phyloP scores from a whole-genome alignment of 2,329 filamentous ascomycete genomes.

The Botrytis sinoallii region DNA sequence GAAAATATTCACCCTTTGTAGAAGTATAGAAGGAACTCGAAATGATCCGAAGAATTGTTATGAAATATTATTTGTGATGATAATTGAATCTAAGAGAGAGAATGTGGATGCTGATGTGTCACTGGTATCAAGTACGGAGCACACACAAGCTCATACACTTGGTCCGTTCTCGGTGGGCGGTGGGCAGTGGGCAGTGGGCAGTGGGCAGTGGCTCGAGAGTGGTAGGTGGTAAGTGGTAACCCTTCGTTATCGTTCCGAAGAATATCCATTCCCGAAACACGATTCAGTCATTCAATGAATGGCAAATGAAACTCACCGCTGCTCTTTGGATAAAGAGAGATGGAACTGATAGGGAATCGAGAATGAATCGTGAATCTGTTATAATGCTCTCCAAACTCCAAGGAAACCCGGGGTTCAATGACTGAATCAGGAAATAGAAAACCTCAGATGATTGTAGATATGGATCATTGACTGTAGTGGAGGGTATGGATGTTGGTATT shows the following conservation, averaged over 20 bases:
- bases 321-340: neutral
- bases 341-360: neutral
- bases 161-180: constrained; percentile 14
- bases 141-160: neutral
- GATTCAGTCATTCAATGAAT: neutral
- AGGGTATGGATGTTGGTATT: too few species aligned
- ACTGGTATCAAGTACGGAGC: neutral
- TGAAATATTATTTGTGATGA: constrained; percentile 4
- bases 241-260: constrained; percentile 3
- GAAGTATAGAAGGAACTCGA: neutral
- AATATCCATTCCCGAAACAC: neutral
- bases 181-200: too few species aligned
- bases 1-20: neutral
- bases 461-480: neutral
- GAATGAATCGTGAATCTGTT: neutral
- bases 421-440: neutral
- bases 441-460: neutral
- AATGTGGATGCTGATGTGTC: constrained; percentile 18
- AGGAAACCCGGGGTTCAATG: neutral
- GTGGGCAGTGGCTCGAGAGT: too few species aligned
- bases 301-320: neutral
- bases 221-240: too few species aligned
- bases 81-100: neutral
- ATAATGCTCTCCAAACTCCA: neutral
- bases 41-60: neutral